These are phyloP conservation scores for Filobasidium wieringae DNA, from an alignment of 768 basidiomycete species.

Conservation along the genomic window DNA sequence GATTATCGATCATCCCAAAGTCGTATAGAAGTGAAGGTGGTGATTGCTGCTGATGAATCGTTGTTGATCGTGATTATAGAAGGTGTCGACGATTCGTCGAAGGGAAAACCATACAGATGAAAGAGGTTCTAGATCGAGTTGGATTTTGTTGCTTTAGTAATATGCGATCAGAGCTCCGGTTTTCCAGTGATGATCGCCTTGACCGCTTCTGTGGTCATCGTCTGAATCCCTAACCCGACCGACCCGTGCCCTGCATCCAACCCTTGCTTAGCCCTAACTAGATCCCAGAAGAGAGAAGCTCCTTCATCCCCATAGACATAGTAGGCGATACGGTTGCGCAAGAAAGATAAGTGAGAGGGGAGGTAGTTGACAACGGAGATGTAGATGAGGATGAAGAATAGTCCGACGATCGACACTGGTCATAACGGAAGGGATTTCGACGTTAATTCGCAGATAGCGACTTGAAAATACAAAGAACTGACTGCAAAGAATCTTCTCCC, in stretches of 20 bases:
- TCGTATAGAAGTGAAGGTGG: too few species aligned
- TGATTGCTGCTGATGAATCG: too few species aligned
- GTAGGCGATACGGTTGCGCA: constrained; percentile 50
- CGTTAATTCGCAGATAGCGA: background rate
- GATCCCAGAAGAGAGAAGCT: constrained; percentile 16
- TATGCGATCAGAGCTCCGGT: background rate
- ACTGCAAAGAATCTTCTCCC: constrained; percentile 58
- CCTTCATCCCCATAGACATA: constrained; percentile 52
- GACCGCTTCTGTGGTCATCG: background rate
- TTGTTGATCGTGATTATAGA: too few species aligned
- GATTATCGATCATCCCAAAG: too few species aligned
- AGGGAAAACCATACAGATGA: too few species aligned
- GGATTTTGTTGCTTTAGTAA: too few species aligned
- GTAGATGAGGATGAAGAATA: constrained; percentile 42
- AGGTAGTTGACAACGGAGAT: constrained; percentile 50
- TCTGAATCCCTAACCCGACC: background rate
- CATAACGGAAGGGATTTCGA: constrained; percentile 6
- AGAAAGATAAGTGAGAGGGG: constrained; percentile 49
- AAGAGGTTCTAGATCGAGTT: too few species aligned
- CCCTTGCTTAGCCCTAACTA: background rate
- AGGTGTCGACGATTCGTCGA: too few species aligned
- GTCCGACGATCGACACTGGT: constrained; percentile 39
- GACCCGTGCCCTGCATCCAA: background rate
- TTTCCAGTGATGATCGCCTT: background rate
- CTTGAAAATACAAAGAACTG: constrained; percentile 29